Evolutionary conservation across 2,329 filamentous ascomycete genomes (phyloP).

Genomic region (Scleromitrula shiraiana): DNA sequence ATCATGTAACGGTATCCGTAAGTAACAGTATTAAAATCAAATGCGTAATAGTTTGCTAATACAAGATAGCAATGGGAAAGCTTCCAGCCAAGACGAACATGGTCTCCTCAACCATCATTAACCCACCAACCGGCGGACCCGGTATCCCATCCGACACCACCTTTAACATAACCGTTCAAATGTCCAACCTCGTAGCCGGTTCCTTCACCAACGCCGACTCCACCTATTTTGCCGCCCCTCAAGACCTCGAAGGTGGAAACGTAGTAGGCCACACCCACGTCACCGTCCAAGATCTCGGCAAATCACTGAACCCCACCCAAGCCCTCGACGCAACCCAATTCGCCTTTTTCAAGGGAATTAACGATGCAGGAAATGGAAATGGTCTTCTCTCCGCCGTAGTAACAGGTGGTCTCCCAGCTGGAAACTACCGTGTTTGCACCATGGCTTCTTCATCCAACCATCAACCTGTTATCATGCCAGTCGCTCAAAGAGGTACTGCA

Average conservation of each 20-base stretch:
- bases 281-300: slow-evolving; percentile 33
- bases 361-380: slow-evolving; percentile 33
- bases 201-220: slow-evolving; percentile 33
- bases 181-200: slow-evolving; percentile 30
- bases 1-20: slow-evolving; percentile 46
- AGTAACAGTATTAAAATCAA: slow-evolving; percentile 17
- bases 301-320: slow-evolving; percentile 26
- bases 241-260: slow-evolving; percentile 27
- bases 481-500: slow-evolving; percentile 38
- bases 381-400: slow-evolving; percentile 33
- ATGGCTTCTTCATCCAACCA: slow-evolving; percentile 37
- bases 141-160: slow-evolving; percentile 14
- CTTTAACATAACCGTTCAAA: slow-evolving; percentile 31
- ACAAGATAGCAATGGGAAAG: slow-evolving; percentile 25
- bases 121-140: slow-evolving; percentile 20
- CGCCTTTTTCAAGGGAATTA: slow-evolving; percentile 37
- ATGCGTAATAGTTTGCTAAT: slow-evolving; percentile 15
- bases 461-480: slow-evolving; percentile 36
- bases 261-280: slow-evolving; percentile 35
- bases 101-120: slow-evolving; percentile 26
- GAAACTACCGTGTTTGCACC: slow-evolving; percentile 38
- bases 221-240: slow-evolving; percentile 34
- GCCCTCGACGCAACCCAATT: slow-evolving; percentile 31
- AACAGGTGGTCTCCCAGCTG: slow-evolving; percentile 34
- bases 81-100: slow-evolving; percentile 28